These are phyloP conservation scores for Russula dissimulans DNA, from an alignment of 768 basidiomycete species.

Conservation along the genomic window DNA sequence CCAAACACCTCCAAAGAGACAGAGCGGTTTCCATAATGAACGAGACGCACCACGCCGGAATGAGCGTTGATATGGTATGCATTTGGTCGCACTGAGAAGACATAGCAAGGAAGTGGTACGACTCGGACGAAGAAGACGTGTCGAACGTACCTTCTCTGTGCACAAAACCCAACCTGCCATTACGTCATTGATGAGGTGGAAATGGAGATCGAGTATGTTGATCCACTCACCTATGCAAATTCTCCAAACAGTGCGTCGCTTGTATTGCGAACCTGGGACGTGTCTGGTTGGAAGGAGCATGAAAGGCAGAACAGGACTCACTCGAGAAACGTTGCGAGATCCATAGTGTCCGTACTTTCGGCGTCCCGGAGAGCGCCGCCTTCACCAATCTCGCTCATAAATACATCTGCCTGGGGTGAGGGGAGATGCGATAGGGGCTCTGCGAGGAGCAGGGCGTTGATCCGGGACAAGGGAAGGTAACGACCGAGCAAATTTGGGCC, in stretches of 20 bases:
- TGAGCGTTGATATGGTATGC: conserved; percentile 67
- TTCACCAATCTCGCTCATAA: conserved; percentile 42
- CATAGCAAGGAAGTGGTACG: not conserved
- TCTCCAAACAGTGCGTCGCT: conserved; percentile 61
- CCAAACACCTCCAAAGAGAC: conserved; percentile 63
- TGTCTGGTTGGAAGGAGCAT: conserved; percentile 4
- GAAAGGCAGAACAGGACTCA: conserved; percentile 26
- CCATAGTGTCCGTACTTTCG: conserved; percentile 62
- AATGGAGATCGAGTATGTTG: not conserved
- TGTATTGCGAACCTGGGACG: conserved; percentile 58
- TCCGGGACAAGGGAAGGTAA: conserved; percentile 57
- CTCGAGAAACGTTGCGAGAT: conserved; percentile 70
- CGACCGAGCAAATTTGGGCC: conserved; percentile 59
- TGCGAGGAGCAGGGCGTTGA: conserved; percentile 57
- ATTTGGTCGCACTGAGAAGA: conserved; percentile 52
- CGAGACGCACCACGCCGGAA: conserved; percentile 58
- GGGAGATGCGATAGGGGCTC: conserved; percentile 36
- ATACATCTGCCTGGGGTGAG: conserved; percentile 39
- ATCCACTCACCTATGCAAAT: conserved; percentile 44
- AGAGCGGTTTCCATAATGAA: conserved; percentile 69
- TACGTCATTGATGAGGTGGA: conserved; percentile 4
- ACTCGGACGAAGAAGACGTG: not conserved
- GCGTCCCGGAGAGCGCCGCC: conserved; percentile 40
- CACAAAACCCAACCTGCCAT: conserved; percentile 41
- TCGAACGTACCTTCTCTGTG: conserved; percentile 52